phyloP scores from a whole-genome alignment of 2,329 filamentous ascomycete species.

The Myriosclerotinia scirpicola region DNA sequence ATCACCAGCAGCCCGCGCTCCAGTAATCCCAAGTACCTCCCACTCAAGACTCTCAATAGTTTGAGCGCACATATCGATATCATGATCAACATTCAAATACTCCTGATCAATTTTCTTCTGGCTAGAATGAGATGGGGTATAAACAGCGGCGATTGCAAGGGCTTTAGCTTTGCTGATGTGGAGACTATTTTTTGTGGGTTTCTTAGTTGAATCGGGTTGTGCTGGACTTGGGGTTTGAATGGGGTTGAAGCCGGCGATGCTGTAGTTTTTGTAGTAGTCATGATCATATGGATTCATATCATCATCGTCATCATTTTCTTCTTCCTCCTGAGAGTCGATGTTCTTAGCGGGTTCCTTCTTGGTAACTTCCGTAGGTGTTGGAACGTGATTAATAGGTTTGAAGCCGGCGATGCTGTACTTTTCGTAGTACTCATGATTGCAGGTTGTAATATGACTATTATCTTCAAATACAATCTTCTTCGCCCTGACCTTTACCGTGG shows the following conservation, averaged over 20 bases:
- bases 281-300: not conserved
- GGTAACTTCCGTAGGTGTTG: fast-evolving
- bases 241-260: not conserved
- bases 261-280: not conserved
- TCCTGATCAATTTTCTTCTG: not conserved
- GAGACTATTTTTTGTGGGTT: too few species aligned
- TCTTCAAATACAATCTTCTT: not conserved
- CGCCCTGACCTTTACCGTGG: too few species aligned
- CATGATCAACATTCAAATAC: not conserved
- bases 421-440: not conserved
- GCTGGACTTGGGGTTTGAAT: too few species aligned
- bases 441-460: not conserved
- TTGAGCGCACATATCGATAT: not conserved
- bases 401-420: not conserved
- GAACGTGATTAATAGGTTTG: too few species aligned
- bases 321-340: not conserved
- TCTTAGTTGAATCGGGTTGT: too few species aligned
- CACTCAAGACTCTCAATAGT: slow-evolving; percentile 1
- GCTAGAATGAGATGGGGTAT: not conserved
- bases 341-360: not conserved
- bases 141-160: not conserved
- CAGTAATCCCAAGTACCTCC: not conserved
- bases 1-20: not conserved
- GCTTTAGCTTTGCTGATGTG: not conserved
- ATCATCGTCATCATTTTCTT: not conserved